Conservation (phyloP, 2,329 filamentous ascomycete species). For the Aspergillus pseudonomiae region DNA sequence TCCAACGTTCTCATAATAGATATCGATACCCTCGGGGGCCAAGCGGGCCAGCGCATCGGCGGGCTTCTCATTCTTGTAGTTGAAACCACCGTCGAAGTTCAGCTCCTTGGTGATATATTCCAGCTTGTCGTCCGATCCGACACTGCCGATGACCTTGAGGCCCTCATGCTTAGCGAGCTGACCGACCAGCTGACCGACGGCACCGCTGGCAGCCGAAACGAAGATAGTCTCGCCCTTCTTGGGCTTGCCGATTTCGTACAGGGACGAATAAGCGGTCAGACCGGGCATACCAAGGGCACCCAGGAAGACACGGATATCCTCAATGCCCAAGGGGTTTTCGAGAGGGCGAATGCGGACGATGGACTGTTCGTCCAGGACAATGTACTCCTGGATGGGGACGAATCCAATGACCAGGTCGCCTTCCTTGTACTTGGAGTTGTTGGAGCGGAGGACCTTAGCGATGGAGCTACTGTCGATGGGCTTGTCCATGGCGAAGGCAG, state of each 20-base stretch:
- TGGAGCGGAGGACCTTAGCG: conserved; percentile 71
- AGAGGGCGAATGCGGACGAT: conserved; percentile 56
- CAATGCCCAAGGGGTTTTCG: conserved; percentile 63
- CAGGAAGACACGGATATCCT: conserved; percentile 62
- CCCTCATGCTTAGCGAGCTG: conserved; percentile 83
- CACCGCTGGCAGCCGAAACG: conserved; percentile 76
- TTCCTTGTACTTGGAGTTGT: conserved; percentile 62
- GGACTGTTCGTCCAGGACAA: conserved; percentile 55
- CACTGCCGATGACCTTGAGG: conserved; percentile 76
- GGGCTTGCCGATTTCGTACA: conserved; percentile 75
- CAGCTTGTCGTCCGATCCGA: conserved; percentile 78
- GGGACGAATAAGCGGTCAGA: conserved; percentile 72
- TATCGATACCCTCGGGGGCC: conserved; percentile 77
- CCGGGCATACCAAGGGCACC: conserved; percentile 80
- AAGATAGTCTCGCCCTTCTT: conserved; percentile 82
- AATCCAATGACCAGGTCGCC: conserved; percentile 68
- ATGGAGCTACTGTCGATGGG: conserved; percentile 68
- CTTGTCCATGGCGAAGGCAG: conserved; percentile 63
- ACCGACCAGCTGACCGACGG: conserved; percentile 80
- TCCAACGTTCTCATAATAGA: conserved; percentile 81
- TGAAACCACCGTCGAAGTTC: conserved; percentile 74
- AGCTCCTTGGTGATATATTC: conserved; percentile 72
- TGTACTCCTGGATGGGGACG: conserved; percentile 71
- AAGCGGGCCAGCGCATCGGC: conserved; percentile 68
- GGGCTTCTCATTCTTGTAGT: conserved; percentile 83